Base-by-base conservation (phyloP, 306 rosid genomes). In the Clitoria ternatea region DNA sequence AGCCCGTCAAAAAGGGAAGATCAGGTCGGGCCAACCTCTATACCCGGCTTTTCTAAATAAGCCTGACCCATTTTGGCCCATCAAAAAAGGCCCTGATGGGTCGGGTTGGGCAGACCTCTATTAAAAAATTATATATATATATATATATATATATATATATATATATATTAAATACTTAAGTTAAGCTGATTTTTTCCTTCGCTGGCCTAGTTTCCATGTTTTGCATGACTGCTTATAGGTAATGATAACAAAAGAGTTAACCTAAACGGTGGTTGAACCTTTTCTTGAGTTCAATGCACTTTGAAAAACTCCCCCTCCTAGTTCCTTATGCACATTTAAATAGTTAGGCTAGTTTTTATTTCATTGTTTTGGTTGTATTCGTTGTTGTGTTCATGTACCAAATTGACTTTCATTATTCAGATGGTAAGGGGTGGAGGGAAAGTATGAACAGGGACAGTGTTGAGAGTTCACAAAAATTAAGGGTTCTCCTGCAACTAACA, bases 161-260 rank as follows among this genome's bases (percentile, higher is more conserved):
- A n/a, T n/a, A n/a, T n/a, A n/a, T n/a, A n/a, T n/a, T n/a, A n/a
- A n/a, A n/a, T n/a, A n/a, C n/a, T n/a, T n/a, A n/a, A n/a, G n/a
- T n/a, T n/a, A n/a, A n/a, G n/a, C n/a, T n/a, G n/a, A n/a, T n/a
- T n/a, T n/a, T n/a, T n/a, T n/a, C n/a, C n/a, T n/a, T n/a, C n/a
- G n/a, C n/a, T n/a, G n/a, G n/a, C n/a, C n/a, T 83, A 82, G 79
- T 55, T 72, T 85, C 72, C 84, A 85, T 81, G 82, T 80, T 45
- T 65, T 27, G 70, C 50, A 64, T 70, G 74, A 33, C 20, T 66
- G 74, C 59, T 76, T 61, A 4, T 14, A 72, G 75, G 61, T 68
- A 77, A 61, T 69, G 63, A 72, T 69, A 53, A 65, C 59, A 12
- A 74, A 52, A 10, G 63, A 55, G 82, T 66, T 66, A 39, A 48